A percentile compares a stretch with the other conserved stretches of the same genome.
Conservation (phyloP, 139 green algal species). For the Closterium sp. region DNA sequence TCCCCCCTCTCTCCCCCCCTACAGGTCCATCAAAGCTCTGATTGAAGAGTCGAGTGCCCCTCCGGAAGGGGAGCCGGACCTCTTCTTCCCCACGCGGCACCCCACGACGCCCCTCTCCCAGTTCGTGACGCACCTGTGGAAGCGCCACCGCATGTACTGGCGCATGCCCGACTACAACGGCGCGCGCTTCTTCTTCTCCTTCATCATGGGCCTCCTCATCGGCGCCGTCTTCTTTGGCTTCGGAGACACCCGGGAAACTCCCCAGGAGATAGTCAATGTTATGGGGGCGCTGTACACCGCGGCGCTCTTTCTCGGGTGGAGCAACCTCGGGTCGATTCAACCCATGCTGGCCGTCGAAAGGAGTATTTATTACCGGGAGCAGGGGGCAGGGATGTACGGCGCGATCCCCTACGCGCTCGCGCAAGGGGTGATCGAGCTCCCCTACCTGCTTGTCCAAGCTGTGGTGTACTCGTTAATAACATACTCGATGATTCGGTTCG, state of each 20-base stretch:
- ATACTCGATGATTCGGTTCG: slow-evolving; percentile 33
- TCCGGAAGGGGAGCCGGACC: not conserved
- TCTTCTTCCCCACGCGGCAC: not conserved
- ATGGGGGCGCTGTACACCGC: slow-evolving; percentile 56
- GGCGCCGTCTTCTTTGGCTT: slow-evolving; percentile 31
- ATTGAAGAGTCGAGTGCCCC: not conserved
- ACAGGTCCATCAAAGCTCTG: not conserved
- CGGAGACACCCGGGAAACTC: not conserved
- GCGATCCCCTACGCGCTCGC: slow-evolving; percentile 53
- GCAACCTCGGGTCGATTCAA: slow-evolving; percentile 53
- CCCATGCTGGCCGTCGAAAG: slow-evolving; percentile 45
- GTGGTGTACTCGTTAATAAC: slow-evolving; percentile 45
- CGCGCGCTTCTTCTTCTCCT: slow-evolving; percentile 30
- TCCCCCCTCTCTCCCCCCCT: not conserved
- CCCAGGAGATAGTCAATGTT: slow-evolving; percentile 34
- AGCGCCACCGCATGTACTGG: slow-evolving; percentile 19
- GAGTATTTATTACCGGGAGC: slow-evolving; percentile 52
- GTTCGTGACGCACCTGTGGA: slow-evolving; percentile 2
- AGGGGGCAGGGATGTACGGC: slow-evolving; percentile 53
- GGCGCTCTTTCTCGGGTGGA: slow-evolving; percentile 59
- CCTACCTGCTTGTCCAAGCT: slow-evolving; percentile 55
- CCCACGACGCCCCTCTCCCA: not conserved
- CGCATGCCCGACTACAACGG: slow-evolving; percentile 33
- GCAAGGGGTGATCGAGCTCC: slow-evolving; percentile 53
- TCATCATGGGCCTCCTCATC: slow-evolving; percentile 35